Conservation (phyloP, 352 stramenopile species). For the Thraustochytrium aureum region DNA sequence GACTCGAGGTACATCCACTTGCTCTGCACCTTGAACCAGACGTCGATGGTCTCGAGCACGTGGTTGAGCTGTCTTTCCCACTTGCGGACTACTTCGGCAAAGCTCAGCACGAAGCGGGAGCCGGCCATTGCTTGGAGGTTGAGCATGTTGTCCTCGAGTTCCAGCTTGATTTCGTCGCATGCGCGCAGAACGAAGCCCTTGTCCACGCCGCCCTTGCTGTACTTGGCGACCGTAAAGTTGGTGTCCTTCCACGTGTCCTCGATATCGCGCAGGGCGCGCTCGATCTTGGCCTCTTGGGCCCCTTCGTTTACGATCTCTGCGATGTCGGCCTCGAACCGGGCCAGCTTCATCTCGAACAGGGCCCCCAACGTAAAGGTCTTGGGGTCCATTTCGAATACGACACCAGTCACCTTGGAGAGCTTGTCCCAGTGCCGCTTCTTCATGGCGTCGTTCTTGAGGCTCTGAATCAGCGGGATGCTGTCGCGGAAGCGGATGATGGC, state of each 20-base stretch:
- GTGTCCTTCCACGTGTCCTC: constrained; percentile 83
- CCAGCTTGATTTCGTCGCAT: constrained; percentile 99
- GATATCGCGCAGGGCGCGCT: constrained; percentile 97
- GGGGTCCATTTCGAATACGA: constrained; percentile 91
- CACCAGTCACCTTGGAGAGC: constrained; percentile 63
- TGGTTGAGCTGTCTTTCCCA: constrained; percentile 98
- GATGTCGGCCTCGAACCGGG: constrained; percentile 84
- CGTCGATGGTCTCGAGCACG: constrained; percentile 96
- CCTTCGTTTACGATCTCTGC: constrained; percentile 95
- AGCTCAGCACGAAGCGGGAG: constrained; percentile 97
- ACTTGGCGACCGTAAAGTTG: constrained; percentile 82
- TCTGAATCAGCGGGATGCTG: constrained; percentile 89
- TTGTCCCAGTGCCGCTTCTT: constrained; percentile 98
- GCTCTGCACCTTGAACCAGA: constrained; percentile 99
- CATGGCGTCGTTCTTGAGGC: constrained; percentile 98
- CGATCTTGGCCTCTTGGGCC: constrained; percentile 99
- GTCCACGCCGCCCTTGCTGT: constrained; percentile 90
- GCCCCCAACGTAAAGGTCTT: constrained; percentile 83
- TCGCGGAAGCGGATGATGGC: constrained; percentile 87
- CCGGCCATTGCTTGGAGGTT: constrained; percentile 98
- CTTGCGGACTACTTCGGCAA: constrained; percentile 93
- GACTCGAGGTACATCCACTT: constrained; percentile 99
- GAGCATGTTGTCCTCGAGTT: constrained; percentile 99
- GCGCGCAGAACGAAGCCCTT: constrained; percentile 77
- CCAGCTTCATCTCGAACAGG: constrained; percentile 77